Conservation (phyloP, 140 eudicot species). For the Ambrosia hybrid region DNA sequence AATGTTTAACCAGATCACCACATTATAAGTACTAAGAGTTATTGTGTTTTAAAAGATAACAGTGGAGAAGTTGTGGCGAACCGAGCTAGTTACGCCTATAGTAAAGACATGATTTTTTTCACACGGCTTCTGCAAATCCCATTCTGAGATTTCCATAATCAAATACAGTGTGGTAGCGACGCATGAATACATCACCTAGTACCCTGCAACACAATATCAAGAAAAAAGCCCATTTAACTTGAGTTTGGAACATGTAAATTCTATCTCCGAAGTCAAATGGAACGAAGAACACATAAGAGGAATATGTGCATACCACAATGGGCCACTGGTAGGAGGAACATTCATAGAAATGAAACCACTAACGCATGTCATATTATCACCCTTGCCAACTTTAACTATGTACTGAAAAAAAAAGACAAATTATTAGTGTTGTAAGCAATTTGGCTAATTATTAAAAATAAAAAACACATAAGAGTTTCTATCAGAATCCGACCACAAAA, state of each 20-base stretch:
- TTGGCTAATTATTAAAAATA: not conserved
- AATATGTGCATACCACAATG: slow-evolving; percentile 51
- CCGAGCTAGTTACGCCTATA: not conserved
- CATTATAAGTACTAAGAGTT: not conserved
- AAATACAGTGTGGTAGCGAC: slow-evolving; percentile 82
- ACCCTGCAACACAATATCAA: slow-evolving; percentile 51
- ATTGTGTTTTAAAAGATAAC: not conserved
- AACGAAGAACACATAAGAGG: not conserved
- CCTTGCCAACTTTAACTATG: slow-evolving; percentile 73
- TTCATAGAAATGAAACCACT: slow-evolving; percentile 75
- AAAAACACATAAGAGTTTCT: too few species aligned
- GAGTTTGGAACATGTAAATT: not conserved
- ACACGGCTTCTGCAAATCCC: slow-evolving; percentile 84
- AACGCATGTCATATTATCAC: slow-evolving; percentile 55
- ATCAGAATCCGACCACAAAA: too few species aligned
- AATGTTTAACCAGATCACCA: not conserved
- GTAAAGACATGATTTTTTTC: slow-evolving; percentile 5
- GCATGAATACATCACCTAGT: slow-evolving; percentile 87
- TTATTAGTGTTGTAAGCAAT: not conserved
- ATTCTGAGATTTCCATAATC: slow-evolving; percentile 70
- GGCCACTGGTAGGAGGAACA: slow-evolving; percentile 77
- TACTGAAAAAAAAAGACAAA: slow-evolving; percentile 39
- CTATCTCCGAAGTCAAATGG: not conserved
- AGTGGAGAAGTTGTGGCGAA: not conserved
- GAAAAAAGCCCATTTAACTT: not conserved